phyloP scores from a whole-genome alignment of 495 filamentous ascomycete species.

The Penicillium diatomitis region DNA sequence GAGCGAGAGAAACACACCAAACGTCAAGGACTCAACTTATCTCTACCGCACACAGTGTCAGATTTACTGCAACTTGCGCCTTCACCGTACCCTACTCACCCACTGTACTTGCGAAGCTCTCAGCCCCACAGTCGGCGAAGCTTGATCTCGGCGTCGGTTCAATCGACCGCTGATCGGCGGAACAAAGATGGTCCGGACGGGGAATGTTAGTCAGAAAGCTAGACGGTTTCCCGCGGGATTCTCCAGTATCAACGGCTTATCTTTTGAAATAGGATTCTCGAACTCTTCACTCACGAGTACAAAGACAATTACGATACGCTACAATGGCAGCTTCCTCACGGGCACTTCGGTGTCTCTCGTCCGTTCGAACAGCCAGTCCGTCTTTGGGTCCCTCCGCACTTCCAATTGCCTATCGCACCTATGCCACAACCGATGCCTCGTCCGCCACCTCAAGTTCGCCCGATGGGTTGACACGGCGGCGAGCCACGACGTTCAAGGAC shows the following conservation, averaged over 20 bases:
- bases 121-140: not conserved
- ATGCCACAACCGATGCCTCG: slow-evolving; percentile 35
- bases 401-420: slow-evolving; percentile 21
- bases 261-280: not conserved
- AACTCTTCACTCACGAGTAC: not conserved
- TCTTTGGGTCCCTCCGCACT: slow-evolving; percentile 6
- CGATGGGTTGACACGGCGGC: slow-evolving; percentile 22
- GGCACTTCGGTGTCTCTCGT: slow-evolving; percentile 28
- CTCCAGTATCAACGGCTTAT: slow-evolving; percentile 1
- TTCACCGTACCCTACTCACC: too few relatives aligned
- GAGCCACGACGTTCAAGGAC: slow-evolving; percentile 67
- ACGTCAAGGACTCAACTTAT: too few relatives aligned
- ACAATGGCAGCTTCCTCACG: slow-evolving; percentile 32
- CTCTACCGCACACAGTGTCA: too few relatives aligned
- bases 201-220: slow-evolving; percentile 7
- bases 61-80: too few relatives aligned
- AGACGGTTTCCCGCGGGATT: slow-evolving; percentile 14
- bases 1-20: too few relatives aligned
- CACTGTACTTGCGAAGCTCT: too few relatives aligned
- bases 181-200: slow-evolving; percentile 4
- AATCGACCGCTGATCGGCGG: slow-evolving; percentile 1
- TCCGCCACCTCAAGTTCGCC: slow-evolving; percentile 24
- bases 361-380: slow-evolving; percentile 17
- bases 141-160: not conserved
- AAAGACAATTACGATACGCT: slow-evolving; percentile 2